Percentiles rank a stretch among this genome's conserved stretches.
These are phyloP conservation scores for Exophiala mesophila DNA, from an alignment of 2,329 filamentous ascomycete genomes.

Conservation along the genomic window DNA sequence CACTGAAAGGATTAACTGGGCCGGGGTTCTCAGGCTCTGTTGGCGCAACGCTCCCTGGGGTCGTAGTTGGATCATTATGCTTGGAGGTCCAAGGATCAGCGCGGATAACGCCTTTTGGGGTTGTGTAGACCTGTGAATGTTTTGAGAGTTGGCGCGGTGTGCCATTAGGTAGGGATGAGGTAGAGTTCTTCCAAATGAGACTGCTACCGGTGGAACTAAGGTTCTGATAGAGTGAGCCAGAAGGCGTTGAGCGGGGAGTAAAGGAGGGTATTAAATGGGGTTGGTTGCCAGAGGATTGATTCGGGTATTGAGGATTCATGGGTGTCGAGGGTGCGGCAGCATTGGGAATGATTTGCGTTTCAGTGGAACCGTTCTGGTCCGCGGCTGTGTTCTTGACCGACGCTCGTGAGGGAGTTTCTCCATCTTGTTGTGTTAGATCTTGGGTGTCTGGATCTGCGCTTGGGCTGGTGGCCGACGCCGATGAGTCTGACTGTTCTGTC, in stretches of 20 bases:
- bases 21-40: constrained; percentile 7
- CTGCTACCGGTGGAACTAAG: constrained; percentile 4
- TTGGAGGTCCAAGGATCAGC: constrained; percentile 17
- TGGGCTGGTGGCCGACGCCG: neutral
- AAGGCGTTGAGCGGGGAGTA: neutral
- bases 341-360: neutral
- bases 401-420: neutral
- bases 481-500: constrained; percentile 2
- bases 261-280: neutral
- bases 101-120: constrained; percentile 15
- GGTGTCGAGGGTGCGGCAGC: constrained; percentile 10
- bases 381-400: constrained; percentile 7
- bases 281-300: neutral
- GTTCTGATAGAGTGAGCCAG: constrained; percentile 6
- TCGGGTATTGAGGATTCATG: constrained; percentile 4
- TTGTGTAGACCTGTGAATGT: constrained; percentile 18
- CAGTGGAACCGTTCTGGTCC: constrained; percentile 10
- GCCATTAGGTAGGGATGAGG: constrained; percentile 20
- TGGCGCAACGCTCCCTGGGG: constrained; percentile 1
- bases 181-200: constrained; percentile 21
- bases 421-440: constrained; percentile 6
- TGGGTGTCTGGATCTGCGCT: neutral
- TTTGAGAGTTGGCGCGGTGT: constrained; percentile 12
- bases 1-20: constrained; percentile 19
- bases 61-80: constrained; percentile 1